Conservation (phyloP, 1,284 basidiomycete genomes). For the Coniferiporia weirii region DNA sequence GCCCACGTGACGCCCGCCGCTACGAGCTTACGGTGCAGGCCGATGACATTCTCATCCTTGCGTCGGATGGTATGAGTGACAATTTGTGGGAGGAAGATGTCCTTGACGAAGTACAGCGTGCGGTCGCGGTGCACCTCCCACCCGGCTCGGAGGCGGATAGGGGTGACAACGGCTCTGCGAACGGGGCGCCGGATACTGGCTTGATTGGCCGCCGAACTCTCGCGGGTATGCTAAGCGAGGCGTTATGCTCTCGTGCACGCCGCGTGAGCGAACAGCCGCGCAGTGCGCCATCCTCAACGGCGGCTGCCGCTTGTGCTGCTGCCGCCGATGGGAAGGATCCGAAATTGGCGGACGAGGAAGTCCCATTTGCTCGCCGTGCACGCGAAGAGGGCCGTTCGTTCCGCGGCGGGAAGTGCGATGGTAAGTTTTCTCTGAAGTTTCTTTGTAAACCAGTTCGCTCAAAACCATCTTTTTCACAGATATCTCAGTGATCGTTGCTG, state of each 20-base stretch:
- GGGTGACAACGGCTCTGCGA: slow-evolving; percentile 5
- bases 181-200: slow-evolving; percentile 18
- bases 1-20: slow-evolving; percentile 69
- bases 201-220: slow-evolving; percentile 48
- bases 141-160: slow-evolving; percentile 4
- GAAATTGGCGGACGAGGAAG: slow-evolving; percentile 36
- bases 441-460: neutral
- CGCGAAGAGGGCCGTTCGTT: slow-evolving; percentile 57
- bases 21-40: slow-evolving; percentile 74
- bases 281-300: slow-evolving; percentile 21
- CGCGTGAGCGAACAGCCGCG: slow-evolving; percentile 45
- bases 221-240: slow-evolving; percentile 64
- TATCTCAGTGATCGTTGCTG: slow-evolving; percentile 48
- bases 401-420: slow-evolving; percentile 71
- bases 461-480: slow-evolving; percentile 34
- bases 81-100: slow-evolving; percentile 96
- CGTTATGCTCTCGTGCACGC: slow-evolving; percentile 64
- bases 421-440: slow-evolving; percentile 34
- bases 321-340: neutral
- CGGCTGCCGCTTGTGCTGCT: slow-evolving; percentile 22
- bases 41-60: slow-evolving; percentile 87
- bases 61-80: slow-evolving; percentile 87
- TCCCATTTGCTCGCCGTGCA: slow-evolving; percentile 66
- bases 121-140: slow-evolving; percentile 2
- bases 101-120: slow-evolving; percentile 70